phyloP scores from a whole-genome alignment of 73 alveolate species.

The Effrenium voratum region DNA sequence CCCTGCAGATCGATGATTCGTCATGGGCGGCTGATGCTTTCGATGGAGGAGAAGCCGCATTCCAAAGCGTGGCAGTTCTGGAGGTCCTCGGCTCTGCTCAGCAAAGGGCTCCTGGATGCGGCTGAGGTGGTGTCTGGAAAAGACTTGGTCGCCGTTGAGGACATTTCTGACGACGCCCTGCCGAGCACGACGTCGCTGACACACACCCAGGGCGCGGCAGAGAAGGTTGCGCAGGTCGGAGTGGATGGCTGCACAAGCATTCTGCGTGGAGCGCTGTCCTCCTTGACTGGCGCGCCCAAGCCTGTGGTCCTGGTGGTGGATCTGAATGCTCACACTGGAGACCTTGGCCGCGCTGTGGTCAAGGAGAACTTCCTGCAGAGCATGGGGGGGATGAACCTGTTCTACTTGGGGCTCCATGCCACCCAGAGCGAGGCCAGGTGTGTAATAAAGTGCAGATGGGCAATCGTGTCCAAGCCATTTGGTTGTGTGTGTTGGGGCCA shows the following conservation, averaged over 20 bases:
- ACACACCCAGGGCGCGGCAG: not conserved
- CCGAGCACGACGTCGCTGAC: not conserved
- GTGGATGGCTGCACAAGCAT: not conserved
- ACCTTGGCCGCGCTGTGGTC: not conserved
- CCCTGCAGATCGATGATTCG: not conserved
- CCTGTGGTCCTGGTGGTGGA: not conserved
- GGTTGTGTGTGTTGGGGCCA: not conserved
- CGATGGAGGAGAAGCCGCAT: not conserved
- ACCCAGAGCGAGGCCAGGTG: not conserved
- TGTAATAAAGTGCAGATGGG: not conserved
- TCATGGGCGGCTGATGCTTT: not conserved
- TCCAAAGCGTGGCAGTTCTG: not conserved
- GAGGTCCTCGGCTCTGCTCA: not conserved
- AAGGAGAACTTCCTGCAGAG: not conserved
- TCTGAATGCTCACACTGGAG: slow-evolving; percentile 7
- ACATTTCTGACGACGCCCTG: not conserved
- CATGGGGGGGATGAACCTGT: not conserved
- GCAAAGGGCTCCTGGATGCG: not conserved
- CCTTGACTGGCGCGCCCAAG: not conserved
- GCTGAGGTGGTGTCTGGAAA: not conserved
- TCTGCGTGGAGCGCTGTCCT: not conserved
- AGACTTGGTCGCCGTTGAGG: not conserved
- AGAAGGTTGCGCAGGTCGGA: slow-evolving; percentile 1
- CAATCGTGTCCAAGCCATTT: not conserved
- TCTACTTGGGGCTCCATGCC: slow-evolving; percentile 17